Evolutionary conservation across 495 filamentous ascomycete genomes (phyloP).

Genomic region (Cudoniella acicularis): DNA sequence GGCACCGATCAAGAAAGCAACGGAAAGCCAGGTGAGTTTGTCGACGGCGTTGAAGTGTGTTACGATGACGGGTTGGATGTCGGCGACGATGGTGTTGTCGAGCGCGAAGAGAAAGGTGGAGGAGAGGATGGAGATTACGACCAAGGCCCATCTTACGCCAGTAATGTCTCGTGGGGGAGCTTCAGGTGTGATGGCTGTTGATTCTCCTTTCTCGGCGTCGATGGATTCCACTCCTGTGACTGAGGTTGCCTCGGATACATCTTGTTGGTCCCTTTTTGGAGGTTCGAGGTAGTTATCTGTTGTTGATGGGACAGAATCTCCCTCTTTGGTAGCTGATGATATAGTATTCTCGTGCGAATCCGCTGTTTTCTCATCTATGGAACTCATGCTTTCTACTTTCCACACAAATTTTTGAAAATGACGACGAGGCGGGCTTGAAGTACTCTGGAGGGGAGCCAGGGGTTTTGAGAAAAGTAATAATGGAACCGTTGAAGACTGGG

Average conservation of each 20-base stretch:
- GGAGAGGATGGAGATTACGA: slow-evolving; percentile 17
- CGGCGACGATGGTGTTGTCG: slow-evolving; percentile 54
- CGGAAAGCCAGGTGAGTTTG: slow-evolving; percentile 54
- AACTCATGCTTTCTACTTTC: neutral
- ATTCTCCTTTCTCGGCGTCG: slow-evolving; percentile 9
- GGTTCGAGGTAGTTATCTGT: neutral
- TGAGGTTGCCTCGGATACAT: slow-evolving; percentile 17
- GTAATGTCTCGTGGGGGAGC: slow-evolving; percentile 16
- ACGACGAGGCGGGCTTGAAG: neutral
- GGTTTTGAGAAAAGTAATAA: neutral
- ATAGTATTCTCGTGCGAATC: neutral
- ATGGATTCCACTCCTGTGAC: slow-evolving; percentile 15
- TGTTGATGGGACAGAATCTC: neutral
- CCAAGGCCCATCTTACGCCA: slow-evolving; percentile 20
- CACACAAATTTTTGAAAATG: neutral
- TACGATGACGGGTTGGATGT: slow-evolving; percentile 52
- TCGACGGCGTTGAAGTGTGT: slow-evolving; percentile 44
- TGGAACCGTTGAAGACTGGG: neutral
- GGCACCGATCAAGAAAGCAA: slow-evolving; percentile 50
- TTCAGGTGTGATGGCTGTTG: slow-evolving; percentile 5
- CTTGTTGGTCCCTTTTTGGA: neutral
- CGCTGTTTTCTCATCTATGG: neutral
- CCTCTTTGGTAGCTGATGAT: too few relatives aligned
- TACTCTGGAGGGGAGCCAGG: neutral
- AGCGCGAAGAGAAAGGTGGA: slow-evolving; percentile 25